Evolutionary conservation across 169 alveolate species (phyloP), one percentile per base, ranked within the genome.

Genomic region (Plasmodium vinckei): DNA sequence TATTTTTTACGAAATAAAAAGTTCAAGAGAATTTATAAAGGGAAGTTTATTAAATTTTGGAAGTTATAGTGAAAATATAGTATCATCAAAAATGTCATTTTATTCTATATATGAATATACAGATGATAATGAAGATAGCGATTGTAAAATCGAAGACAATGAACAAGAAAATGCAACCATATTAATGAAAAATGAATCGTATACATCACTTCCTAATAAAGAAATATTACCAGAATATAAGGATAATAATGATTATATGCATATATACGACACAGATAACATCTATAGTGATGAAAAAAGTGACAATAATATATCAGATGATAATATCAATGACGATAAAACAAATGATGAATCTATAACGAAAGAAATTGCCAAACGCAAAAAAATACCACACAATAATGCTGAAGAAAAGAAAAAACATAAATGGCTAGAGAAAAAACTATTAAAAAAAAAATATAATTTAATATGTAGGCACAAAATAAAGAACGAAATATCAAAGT

Each of bases 51-150:
- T 44, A 39, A 33, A 9, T 73, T 21, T 49, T 33, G 46, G 53
- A 17, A 39, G 27, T 25, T 60, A 51, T 13, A 21, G 68, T 9
- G 64, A 42, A 54, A 51, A 79, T 13, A 49, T n/a, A 5, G 25
- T 21, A n/a, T 77, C 33, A n/a, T 77, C 88, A 21, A 61, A 54
- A 15, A 77, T 49, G 46, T 77, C 88, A n/a, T 77, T 77, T 15
- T 77, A 63, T 67, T 79, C 89, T 13, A 67, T 79, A 39, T 79
- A 79, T 59, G 82, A 79, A 33, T 51, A 79, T 46, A 79, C 89
- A 1, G 79, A 79, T 59, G 82, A 72, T 17, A 72, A 56, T 72
- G 61, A 72, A 17, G 72, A 67, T 44, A 79, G 72, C 68, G 89
- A 79, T 59, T 67, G 56, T 59, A 15, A 64, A 10, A 19, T 49